Evolutionary conservation across 768 basidiomycete genomes (phyloP).

Genomic region (Dentipellis sp.): DNA sequence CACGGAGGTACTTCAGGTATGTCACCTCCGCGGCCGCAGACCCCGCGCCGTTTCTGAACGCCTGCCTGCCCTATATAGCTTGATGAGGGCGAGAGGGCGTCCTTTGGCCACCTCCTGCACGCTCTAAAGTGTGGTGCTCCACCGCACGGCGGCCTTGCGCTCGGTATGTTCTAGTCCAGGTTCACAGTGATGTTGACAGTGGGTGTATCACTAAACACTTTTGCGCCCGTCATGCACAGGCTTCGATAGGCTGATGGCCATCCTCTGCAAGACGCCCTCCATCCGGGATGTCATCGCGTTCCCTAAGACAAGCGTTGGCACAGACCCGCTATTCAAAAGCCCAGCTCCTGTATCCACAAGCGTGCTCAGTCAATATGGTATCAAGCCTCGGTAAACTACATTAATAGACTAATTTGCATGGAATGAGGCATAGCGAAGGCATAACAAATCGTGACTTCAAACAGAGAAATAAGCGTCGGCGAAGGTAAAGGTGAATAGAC

Average conservation of each 20-base stretch:
- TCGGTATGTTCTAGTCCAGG: constrained; percentile 43
- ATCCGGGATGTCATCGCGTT: constrained; percentile 97
- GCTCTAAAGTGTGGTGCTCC: constrained; percentile 88
- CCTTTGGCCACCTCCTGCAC: constrained; percentile 80
- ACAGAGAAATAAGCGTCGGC: not conserved
- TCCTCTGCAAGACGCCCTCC: constrained; percentile 77
- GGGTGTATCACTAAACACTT: not conserved
- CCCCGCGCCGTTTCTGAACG: not conserved
- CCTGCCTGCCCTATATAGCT: constrained; percentile 37
- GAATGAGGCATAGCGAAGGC: not conserved
- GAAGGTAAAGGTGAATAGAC: not conserved
- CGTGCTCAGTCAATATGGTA: constrained; percentile 55
- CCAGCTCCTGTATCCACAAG: constrained; percentile 52
- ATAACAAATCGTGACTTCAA: not conserved
- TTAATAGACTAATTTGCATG: not conserved
- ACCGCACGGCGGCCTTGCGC: constrained; percentile 90
- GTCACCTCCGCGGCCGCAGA: not conserved
- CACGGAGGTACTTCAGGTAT: constrained; percentile 64
- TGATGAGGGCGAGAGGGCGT: constrained; percentile 54
- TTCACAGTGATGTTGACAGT: not conserved
- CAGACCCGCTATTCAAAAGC: constrained; percentile 84
- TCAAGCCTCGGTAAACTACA: constrained; percentile 25
- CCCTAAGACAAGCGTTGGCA: constrained; percentile 80
- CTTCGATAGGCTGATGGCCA: constrained; percentile 88
- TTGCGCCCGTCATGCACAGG: constrained; percentile 34